phyloP scores from a whole-genome alignment of 2,329 filamentous ascomycete genomes.

The Mariannaea elegans region DNA sequence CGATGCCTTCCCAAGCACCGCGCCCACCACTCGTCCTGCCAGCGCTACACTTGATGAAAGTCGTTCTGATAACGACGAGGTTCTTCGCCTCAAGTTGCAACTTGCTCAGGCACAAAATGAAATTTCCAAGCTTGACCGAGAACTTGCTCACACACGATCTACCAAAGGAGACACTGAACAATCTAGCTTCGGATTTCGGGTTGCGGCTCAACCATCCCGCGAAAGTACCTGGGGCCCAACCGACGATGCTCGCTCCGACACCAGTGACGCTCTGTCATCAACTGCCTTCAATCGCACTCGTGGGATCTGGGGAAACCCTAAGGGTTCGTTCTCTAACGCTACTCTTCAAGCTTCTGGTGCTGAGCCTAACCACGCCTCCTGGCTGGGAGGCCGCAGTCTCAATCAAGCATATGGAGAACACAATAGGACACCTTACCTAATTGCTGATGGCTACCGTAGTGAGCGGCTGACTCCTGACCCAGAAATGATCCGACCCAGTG shows the following conservation, averaged over 20 bases:
- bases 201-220: constrained; percentile 36
- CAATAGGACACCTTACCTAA: constrained; percentile 42
- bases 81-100: constrained; percentile 74
- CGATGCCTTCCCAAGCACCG: constrained; percentile 60
- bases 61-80: constrained; percentile 60
- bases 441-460: constrained; percentile 53
- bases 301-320: constrained; percentile 64
- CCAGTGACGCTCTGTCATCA: constrained; percentile 62
- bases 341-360: constrained; percentile 48
- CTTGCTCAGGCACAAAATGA: constrained; percentile 75
- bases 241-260: constrained; percentile 66
- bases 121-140: constrained; percentile 76
- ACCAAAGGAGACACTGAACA: constrained; percentile 60
- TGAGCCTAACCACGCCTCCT: constrained; percentile 50
- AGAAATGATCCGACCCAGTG: constrained; percentile 55
- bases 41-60: constrained; percentile 59
- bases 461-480: constrained; percentile 60
- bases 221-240: constrained; percentile 61
- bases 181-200: constrained; percentile 31
- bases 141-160: constrained; percentile 72
- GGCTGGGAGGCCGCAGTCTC: constrained; percentile 55
- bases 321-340: constrained; percentile 49
- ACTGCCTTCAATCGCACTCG: constrained; percentile 63
- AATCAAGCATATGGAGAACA: constrained; percentile 54
- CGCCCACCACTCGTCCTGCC: constrained; percentile 60